Conservation (phyloP, 352 stramenopile species). For the Phytophthora ohioensis region DNA sequence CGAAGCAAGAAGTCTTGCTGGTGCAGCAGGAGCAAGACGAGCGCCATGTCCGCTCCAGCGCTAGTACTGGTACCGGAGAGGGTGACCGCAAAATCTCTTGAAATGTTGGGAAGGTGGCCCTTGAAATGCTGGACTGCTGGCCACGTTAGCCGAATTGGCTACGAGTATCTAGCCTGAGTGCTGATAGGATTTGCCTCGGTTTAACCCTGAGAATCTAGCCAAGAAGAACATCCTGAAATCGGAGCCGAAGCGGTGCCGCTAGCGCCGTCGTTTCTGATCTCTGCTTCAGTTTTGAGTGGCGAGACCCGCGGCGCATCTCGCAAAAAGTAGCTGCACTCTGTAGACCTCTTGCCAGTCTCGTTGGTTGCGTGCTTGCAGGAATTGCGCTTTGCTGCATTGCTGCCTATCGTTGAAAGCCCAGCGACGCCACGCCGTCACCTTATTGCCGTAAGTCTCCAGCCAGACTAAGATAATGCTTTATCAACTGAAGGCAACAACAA, state of each 20-base stretch:
- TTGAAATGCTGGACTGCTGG: too few relatives aligned
- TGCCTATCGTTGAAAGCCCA: constrained; percentile 3
- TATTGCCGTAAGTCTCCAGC: background rate
- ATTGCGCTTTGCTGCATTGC: constrained; percentile 16
- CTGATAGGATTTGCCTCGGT: constrained; percentile 14
- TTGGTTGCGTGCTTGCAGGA: constrained; percentile 12
- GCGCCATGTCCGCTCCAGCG: background rate
- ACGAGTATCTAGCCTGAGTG: constrained; percentile 1
- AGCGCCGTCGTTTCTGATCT: constrained; percentile 16
- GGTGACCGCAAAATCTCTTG: background rate
- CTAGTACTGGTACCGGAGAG: background rate
- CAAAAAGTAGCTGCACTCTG: background rate
- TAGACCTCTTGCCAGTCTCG: background rate
- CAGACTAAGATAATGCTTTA: background rate
- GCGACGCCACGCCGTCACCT: background rate
- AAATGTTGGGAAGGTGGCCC: background rate
- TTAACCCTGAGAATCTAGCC: background rate
- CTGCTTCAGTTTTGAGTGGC: constrained; percentile 26
- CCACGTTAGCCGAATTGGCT: background rate
- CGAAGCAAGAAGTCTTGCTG: constrained; percentile 18
- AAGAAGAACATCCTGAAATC: background rate
- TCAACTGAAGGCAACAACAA: too few relatives aligned
- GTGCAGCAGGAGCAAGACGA: background rate
- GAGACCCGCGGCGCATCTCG: constrained; percentile 5
- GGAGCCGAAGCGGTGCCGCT: constrained; percentile 9